Evolutionary conservation across 2,329 filamentous ascomycete genomes (phyloP), one percentile per base, ranked within the genome.

Genomic region (Aureobasidium sp.): DNA sequence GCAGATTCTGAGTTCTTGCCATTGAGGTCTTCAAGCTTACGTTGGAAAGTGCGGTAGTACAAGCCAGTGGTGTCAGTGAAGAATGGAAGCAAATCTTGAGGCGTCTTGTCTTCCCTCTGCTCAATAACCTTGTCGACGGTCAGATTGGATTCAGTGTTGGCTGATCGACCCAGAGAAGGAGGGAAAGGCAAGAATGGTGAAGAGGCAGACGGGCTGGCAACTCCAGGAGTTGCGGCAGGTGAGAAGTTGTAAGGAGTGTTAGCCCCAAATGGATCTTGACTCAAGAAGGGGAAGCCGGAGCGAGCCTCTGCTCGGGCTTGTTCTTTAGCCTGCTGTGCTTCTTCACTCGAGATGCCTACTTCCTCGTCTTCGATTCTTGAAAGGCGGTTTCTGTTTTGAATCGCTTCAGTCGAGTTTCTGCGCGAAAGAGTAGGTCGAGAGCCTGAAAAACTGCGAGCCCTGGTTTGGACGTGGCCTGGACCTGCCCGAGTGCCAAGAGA

Each of bases 21-120:
- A 49, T 75, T 81, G 16, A 88, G 74, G 2, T 72, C 71, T 36
- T 83, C 79, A 1, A 87, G 77, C 67, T 78, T 82, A 69, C 80
- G 78, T 62, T 83, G 81, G 64, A 86, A 87, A 1, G 75, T 77
- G 63, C 77, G 77, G 65, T 82, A 84, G 70, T 85, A 88, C 64
- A 85, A 78, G 36, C 84, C 85, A 37, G 79, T 83, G 50, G 81
- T 80, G 68, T 88, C 86, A 6, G 82, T 87, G 73, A 88, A 88
- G 74, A 84, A 85, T 2, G 85, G 85, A 66, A 86, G 84, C 0
- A 88, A 83, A 61, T 86, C 84, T 68, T 88, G 85, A 16, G 87
- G 78, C 64, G 83, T 81, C 68, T 81, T 85, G 67, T 86, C 80
- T 59, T 81, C 81, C 68, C 85, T 84, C 62, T 83, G 83, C 21